Conservation (phyloP, 345 rosid species). For the Isatis tinctoria region DNA sequence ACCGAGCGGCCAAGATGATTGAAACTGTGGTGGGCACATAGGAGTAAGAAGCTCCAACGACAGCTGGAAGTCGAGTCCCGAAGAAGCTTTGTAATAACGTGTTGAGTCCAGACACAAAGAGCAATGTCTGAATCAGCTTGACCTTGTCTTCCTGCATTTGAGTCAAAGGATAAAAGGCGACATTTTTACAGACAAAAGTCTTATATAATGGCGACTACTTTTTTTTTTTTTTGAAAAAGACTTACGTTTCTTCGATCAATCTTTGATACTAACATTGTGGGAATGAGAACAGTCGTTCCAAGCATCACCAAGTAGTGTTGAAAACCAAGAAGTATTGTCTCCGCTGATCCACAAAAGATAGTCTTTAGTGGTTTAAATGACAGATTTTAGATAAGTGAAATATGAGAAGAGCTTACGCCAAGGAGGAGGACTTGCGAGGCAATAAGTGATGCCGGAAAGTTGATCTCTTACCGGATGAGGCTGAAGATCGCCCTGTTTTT, state of each 20-base stretch:
- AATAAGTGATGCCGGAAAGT: slow-evolving; percentile 69
- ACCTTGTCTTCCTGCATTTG: slow-evolving; percentile 72
- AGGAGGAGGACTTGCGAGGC: slow-evolving; percentile 94
- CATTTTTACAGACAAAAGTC: background rate
- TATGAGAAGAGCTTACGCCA: slow-evolving; percentile 66
- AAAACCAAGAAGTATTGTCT: slow-evolving; percentile 84
- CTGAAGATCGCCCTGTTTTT: slow-evolving; percentile 78
- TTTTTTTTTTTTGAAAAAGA: background rate
- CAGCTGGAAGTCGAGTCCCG: slow-evolving; percentile 88
- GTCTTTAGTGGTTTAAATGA: background rate
- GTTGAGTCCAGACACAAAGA: slow-evolving; percentile 84
- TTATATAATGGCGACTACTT: background rate
- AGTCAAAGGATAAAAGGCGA: background rate
- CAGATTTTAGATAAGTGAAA: background rate
- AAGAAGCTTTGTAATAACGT: slow-evolving; percentile 65
- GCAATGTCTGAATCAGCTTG: slow-evolving; percentile 81
- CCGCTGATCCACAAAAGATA: slow-evolving; percentile 45
- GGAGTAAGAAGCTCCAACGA: slow-evolving; percentile 71
- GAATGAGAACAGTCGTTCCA: slow-evolving; percentile 84
- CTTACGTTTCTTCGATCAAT: slow-evolving; percentile 91
- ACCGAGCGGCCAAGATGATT: slow-evolving; percentile 76
- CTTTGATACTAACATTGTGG: slow-evolving; percentile 66
- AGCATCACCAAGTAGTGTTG: slow-evolving; percentile 96
- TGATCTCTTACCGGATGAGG: slow-evolving; percentile 91
- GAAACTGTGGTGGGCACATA: slow-evolving; percentile 79